These are phyloP conservation scores for Ceratocystis ficicola DNA, from an alignment of 2,329 filamentous ascomycete genomes.

Conservation along the genomic window DNA sequence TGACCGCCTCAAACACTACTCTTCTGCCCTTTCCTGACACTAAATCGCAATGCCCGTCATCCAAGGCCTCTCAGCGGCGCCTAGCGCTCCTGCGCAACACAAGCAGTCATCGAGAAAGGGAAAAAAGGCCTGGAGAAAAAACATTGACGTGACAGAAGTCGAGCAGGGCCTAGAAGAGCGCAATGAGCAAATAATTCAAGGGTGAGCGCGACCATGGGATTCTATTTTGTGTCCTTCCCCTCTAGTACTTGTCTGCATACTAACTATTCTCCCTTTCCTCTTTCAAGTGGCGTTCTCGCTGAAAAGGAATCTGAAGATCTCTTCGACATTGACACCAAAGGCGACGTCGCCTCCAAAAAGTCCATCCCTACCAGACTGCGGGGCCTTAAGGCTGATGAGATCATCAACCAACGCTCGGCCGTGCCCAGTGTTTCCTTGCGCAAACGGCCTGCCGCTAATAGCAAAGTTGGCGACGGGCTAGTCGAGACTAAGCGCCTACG, in stretches of 20 bases:
- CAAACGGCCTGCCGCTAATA: conserved; percentile 52
- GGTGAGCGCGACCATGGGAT: conserved; percentile 40
- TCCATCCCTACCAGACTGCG: conserved; percentile 53
- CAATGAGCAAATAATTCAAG: conserved; percentile 81
- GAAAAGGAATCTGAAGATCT: conserved; percentile 75
- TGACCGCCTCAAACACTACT: conserved; percentile 19
- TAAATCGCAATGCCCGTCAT: conserved; percentile 41
- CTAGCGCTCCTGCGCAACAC: conserved; percentile 61
- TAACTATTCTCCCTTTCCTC: conserved; percentile 16
- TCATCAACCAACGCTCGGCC: conserved; percentile 71
- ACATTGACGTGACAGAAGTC: conserved; percentile 84
- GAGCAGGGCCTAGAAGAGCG: conserved; percentile 69
- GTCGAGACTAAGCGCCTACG: conserved; percentile 63
- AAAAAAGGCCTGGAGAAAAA: conserved; percentile 98
- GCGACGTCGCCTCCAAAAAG: conserved; percentile 53
- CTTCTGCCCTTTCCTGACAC: neutral
- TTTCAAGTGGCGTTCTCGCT: conserved; percentile 61
- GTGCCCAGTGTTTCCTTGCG: conserved; percentile 65
- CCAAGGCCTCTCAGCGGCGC: conserved; percentile 36
- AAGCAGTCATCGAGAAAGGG: conserved; percentile 90
- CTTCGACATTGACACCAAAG: conserved; percentile 68
- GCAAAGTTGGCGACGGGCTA: conserved; percentile 60
- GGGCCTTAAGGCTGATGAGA: conserved; percentile 88
- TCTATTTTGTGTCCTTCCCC: neutral
- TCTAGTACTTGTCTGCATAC: conserved; percentile 23